These are phyloP conservation scores for Lumnitzera littorea DNA, from an alignment of 345 rosid species.

Conservation along the genomic window DNA sequence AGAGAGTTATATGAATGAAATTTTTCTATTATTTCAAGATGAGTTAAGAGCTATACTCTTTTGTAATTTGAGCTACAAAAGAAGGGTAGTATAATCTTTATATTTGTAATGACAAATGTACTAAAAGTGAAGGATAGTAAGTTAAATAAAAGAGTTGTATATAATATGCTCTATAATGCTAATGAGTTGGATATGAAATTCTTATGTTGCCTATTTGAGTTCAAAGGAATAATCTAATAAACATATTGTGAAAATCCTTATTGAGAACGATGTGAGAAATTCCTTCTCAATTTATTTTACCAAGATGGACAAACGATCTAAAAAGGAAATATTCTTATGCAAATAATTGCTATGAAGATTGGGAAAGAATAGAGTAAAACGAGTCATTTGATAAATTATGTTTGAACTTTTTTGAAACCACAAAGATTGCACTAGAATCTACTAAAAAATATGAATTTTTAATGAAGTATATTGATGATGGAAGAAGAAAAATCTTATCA, in stretches of 20 bases:
- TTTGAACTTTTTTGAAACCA: not conserved
- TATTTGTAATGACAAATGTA: conserved; percentile 35
- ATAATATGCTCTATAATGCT: conserved; percentile 36
- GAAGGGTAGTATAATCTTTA: conserved; percentile 13
- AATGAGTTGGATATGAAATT: conserved; percentile 37
- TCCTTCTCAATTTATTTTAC: conserved; percentile 40
- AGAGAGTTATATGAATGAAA: conserved; percentile 43
- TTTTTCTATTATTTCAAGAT: conserved; percentile 27
- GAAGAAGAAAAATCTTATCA: too few relatives aligned
- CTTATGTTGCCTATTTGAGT: conserved; percentile 38
- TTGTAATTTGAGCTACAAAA: conserved; percentile 25
- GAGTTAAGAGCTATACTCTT: conserved; percentile 45
- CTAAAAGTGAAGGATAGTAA: conserved; percentile 26
- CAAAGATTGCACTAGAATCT: conserved; percentile 7
- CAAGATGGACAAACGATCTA: conserved; percentile 47
- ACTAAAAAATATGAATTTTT: conserved; percentile 4
- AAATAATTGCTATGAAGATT: conserved; percentile 1
- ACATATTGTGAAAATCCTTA: conserved; percentile 31
- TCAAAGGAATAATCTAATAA: conserved; percentile 34
- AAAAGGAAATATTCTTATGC: conserved; percentile 14
- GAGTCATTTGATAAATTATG: conserved; percentile 2
- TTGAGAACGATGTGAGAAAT: conserved; percentile 47
- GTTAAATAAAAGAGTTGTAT: conserved; percentile 20
- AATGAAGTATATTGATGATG: conserved; percentile 6
- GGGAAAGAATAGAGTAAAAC: not conserved